Evolutionary conservation across 2,329 filamentous ascomycete species (phyloP).

Genomic region (Penicillium italicum): DNA sequence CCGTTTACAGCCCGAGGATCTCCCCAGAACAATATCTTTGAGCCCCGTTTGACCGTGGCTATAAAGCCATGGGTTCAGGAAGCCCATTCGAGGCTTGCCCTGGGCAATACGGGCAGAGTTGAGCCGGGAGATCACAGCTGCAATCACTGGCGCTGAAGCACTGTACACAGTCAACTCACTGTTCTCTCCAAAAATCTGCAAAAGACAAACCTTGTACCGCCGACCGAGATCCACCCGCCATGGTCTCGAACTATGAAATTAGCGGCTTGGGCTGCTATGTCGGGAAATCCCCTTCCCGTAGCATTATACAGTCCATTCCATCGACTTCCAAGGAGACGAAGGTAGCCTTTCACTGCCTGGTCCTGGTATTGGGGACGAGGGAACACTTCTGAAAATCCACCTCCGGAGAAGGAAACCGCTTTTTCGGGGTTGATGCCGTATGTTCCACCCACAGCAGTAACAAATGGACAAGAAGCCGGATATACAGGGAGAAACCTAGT

Average conservation of each 20-base stretch:
- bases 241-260: slow-evolving; percentile 42
- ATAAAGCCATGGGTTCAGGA: slow-evolving; percentile 62
- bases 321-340: slow-evolving; percentile 40
- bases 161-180: slow-evolving; percentile 24
- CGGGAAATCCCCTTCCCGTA: slow-evolving; percentile 59
- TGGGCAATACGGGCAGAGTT: slow-evolving; percentile 59
- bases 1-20: slow-evolving; percentile 46
- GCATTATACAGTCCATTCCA: slow-evolving; percentile 49
- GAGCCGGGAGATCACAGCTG: slow-evolving; percentile 60
- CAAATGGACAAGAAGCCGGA: slow-evolving; percentile 58
- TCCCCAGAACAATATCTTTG: slow-evolving; percentile 49
- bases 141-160: slow-evolving; percentile 61
- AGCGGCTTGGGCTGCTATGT: slow-evolving; percentile 57
- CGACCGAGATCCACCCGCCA: slow-evolving; percentile 36
- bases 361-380: slow-evolving; percentile 48
- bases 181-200: background rate
- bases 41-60: slow-evolving; percentile 42
- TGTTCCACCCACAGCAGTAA: slow-evolving; percentile 62
- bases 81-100: slow-evolving; percentile 55
- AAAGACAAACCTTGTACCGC: slow-evolving; percentile 45
- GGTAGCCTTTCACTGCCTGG: slow-evolving; percentile 43
- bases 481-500: slow-evolving; percentile 54
- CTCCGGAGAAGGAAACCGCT: slow-evolving; percentile 52
- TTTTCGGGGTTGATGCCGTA: slow-evolving; percentile 52
- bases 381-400: slow-evolving; percentile 51